Conservation (phyloP, 257 asterid species). For the Solanum medicagineum region DNA sequence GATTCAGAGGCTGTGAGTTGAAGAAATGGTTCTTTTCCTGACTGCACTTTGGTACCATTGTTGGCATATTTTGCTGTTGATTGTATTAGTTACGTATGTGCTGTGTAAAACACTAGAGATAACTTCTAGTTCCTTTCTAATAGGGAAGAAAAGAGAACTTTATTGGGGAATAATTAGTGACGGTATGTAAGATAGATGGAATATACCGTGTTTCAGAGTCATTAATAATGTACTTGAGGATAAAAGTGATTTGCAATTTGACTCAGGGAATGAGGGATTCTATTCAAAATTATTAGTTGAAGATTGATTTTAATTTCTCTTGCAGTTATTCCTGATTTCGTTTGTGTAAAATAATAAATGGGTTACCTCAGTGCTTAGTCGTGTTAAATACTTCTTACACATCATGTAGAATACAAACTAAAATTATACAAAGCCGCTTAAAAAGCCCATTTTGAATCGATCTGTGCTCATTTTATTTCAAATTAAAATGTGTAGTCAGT, state of each 20-base stretch:
- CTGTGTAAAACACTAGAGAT: neutral
- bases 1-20: neutral
- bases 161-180: neutral
- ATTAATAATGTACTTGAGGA: neutral
- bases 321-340: neutral
- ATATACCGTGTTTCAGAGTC: neutral
- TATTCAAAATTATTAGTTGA: neutral
- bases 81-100: neutral
- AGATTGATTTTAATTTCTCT: neutral
- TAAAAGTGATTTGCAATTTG: neutral
- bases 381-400: neutral
- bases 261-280: neutral
- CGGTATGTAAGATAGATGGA: neutral
- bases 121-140: neutral
- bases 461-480: neutral
- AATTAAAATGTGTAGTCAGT: neutral
- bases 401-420: neutral
- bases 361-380: neutral
- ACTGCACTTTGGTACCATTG: neutral
- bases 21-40: neutral
- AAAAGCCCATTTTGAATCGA: neutral
- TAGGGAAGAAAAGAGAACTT: neutral
- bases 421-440: neutral
- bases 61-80: neutral
- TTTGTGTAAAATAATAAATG: neutral